A percentile compares a stretch with the other conserved stretches of the same genome.
These are phyloP conservation scores for Vaccinium darrowii DNA, from an alignment of 148 eudicot genomes.

Conservation along the genomic window DNA sequence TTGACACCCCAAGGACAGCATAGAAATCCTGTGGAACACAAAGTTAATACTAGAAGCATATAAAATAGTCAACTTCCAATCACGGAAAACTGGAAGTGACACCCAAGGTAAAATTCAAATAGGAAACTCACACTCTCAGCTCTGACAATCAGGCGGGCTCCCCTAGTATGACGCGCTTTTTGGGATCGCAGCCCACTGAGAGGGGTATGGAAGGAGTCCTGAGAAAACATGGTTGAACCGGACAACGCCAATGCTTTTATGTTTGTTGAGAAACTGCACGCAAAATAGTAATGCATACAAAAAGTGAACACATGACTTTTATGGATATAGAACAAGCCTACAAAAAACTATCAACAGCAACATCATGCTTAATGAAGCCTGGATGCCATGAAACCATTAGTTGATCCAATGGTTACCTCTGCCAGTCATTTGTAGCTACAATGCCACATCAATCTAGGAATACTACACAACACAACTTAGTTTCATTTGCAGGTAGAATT, in stretches of 20 bases:
- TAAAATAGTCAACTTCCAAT: background rate
- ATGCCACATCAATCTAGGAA: background rate
- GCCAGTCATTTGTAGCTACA: background rate
- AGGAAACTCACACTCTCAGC: conserved; percentile 68
- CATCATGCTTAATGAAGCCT: background rate
- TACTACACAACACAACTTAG: background rate
- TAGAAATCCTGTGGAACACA: conserved; percentile 67
- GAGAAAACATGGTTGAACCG: conserved; percentile 58
- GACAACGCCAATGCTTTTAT: conserved; percentile 50
- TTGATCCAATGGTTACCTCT: background rate
- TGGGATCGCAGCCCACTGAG: conserved; percentile 39
- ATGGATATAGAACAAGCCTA: background rate
- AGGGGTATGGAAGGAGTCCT: conserved; percentile 39
- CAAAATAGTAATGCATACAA: conserved; percentile 22
- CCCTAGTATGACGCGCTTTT: conserved; percentile 39
- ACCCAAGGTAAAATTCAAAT: conserved; percentile 9
- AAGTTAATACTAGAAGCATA: background rate
- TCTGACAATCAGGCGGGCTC: conserved; percentile 65
- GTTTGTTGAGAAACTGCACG: conserved; percentile 57
- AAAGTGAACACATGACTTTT: background rate
- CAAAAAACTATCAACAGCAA: background rate
- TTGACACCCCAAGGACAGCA: conserved; percentile 80
- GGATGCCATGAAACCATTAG: background rate
- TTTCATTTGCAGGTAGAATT: background rate
- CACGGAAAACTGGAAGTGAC: background rate